A percentile compares a stretch with the other conserved stretches of the same genome.
Conservation (phyloP, 805 yeast species). For the Debaryomyces prosopidis region DNA sequence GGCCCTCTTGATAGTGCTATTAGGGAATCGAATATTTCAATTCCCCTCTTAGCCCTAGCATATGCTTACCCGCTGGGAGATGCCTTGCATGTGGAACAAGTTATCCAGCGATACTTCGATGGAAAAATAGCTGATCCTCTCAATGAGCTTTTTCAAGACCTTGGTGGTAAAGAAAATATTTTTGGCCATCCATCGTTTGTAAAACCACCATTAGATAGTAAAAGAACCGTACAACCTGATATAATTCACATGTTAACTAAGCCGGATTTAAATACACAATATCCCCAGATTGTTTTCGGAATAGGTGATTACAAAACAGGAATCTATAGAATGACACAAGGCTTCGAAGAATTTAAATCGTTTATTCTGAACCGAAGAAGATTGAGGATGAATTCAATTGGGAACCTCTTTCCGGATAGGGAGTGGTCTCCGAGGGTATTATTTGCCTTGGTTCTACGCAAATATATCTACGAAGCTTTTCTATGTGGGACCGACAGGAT, state of each 20-base stretch:
- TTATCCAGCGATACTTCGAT: constrained; percentile 1
- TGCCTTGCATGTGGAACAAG: background rate
- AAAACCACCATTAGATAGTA: background rate
- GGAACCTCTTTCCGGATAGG: background rate
- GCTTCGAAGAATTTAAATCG: constrained; percentile 1
- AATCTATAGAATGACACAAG: background rate
- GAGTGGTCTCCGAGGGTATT: background rate
- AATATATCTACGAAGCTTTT: constrained; percentile 2
- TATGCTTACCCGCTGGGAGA: background rate
- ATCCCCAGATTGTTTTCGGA: constrained; percentile 1
- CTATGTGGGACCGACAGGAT: constrained; percentile 3
- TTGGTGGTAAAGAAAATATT: background rate
- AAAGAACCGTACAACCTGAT: background rate
- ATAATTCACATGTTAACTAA: background rate
- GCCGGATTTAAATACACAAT: background rate
- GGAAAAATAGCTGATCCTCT: background rate
- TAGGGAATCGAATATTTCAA: background rate
- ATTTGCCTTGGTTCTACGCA: constrained; percentile 4
- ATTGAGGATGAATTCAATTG: background rate
- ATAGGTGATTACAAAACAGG: constrained; percentile 3
- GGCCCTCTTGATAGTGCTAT: constrained; percentile 2
- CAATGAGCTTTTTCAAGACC: too few species aligned
- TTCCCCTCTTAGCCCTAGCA: background rate
- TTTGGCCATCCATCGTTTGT: background rate
- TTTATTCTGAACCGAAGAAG: background rate